These are phyloP conservation scores for Cryphonectria radicalis DNA, from an alignment of 2,329 filamentous ascomycete species.

Conservation along the genomic window DNA sequence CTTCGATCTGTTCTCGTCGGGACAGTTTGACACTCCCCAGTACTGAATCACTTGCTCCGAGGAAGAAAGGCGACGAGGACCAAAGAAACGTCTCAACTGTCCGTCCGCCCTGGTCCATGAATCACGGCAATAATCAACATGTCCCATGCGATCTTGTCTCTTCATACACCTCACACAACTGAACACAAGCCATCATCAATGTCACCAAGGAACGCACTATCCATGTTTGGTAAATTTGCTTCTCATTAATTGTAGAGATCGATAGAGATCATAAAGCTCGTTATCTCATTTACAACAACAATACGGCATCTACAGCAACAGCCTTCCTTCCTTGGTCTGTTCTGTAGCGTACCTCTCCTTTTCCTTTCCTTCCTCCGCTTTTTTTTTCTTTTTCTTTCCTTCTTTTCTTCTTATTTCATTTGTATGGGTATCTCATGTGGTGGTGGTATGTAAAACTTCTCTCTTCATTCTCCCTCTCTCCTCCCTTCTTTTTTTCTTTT, in stretches of 20 bases:
- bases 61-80: not conserved
- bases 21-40: not conserved
- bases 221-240: not conserved
- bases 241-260: slow-evolving; percentile 12
- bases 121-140: not conserved
- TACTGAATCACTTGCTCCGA: not conserved
- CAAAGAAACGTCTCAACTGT: not conserved
- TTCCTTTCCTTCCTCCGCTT: not conserved
- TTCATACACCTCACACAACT: not conserved
- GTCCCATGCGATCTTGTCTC: not conserved
- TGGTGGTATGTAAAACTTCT: not conserved
- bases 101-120: not conserved
- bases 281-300: slow-evolving; percentile 7
- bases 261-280: slow-evolving; percentile 7
- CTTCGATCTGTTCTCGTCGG: too few species aligned
- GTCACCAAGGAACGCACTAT: not conserved
- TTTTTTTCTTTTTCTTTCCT: not conserved
- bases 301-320: not conserved
- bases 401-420: not conserved
- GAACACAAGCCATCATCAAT: not conserved
- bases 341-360: not conserved
- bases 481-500: not conserved
- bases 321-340: not conserved
- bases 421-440: slow-evolving; percentile 12
- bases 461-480: not conserved